Evolutionary conservation across 2,329 filamentous ascomycete genomes (phyloP), one percentile per base, ranked within the genome.

Genomic region (Gaeumannomyces tritici): DNA sequence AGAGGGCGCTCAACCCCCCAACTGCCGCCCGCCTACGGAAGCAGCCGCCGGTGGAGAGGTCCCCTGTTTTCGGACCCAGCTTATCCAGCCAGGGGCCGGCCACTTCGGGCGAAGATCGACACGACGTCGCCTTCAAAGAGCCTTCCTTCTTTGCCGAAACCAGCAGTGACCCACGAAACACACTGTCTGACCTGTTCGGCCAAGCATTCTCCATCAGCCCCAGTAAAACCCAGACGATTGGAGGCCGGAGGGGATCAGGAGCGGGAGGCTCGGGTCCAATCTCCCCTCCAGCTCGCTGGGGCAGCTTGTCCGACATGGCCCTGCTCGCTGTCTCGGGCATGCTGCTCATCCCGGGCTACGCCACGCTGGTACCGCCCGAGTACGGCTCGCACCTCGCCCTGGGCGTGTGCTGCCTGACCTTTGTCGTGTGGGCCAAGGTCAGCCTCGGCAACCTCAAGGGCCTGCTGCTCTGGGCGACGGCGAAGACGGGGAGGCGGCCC

Each of bases 1-100:
- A 86, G 55, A 79, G 80, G 56, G 72, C 85, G 8, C 79, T 83
- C 35, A 89, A 89, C 64, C 86, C 87, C 1, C 81, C 82, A 5
- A 83, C 82, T 64, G 76, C 79, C 47, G 80, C 84, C 0, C 73
- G 81, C 1, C 74, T 87, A 29, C 76, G 77, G 61, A 78, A 47
- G 4, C 60, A 57, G 33, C 51, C 51, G 29, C 60, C 54, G n/a
- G 9, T 61, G 18, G 29, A 61, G 28, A 21, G 29, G 13, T 4
- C 29, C 15, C 27, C 56, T 9, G 29, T 58, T 13, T 58, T 58
- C 24, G 55, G 26, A 24, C 42, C 21, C 27, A 68, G 61, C 57
- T 63, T 61, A 28, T 28, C n/a, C 62, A 56, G 11, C 59, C 57
- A 5, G 64, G 26, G 47, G 63, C 61, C 42, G 5, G 55, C 26